Base-by-base conservation (phyloP, 306 rosid genomes). In the Cicer chorassanicum region DNA sequence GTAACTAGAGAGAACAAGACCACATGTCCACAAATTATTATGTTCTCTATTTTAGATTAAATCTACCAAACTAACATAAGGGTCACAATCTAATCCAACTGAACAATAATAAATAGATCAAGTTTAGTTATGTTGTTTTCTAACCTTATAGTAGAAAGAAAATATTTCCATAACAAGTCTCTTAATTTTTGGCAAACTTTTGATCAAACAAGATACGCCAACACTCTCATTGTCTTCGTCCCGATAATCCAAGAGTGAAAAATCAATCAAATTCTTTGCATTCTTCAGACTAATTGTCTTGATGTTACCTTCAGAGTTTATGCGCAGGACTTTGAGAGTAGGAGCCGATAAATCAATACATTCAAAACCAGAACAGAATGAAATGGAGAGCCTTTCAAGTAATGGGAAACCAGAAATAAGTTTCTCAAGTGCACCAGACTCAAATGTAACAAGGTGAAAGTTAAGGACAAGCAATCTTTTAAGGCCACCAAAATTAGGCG, bases 281-380 rank as follows among this genome's bases (percentile, higher is more conserved):
- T 41, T 16, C 49, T 67, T 42, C 4, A 67, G 68, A 44, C 41
- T 21, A 67, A 73, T 40, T 14, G 83, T 44, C 69, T 73, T 48
- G 10, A 59, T 7, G 48, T 0, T 7, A 9, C 12, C 1, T 7
- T 1, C 0, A 8, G 0, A 11, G 15, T 36, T 7, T 7, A 79
- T 18, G 11, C 0, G 0, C 8, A 73, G 57, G 21, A 12, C 0
- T 36, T 7, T 5, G 8, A 79, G 70, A 45, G 0, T 3, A 7
- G 79, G 46, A 46, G 79, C 6, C 6, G 69, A 55, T 45, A 73
- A 14, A 65, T 79, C 21, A 9, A 65, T 64, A 56, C 3, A 3
- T 16, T 55, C 64, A 36, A 36, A 46, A 54, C 70, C 70, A 34
- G 2, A 4, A 46, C 83, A 73, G 1, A 8, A 10, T 6, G 8